Evolutionary conservation across 176 grass and related monocot genomes (phyloP).

Genomic region (Avena eriantha): DNA sequence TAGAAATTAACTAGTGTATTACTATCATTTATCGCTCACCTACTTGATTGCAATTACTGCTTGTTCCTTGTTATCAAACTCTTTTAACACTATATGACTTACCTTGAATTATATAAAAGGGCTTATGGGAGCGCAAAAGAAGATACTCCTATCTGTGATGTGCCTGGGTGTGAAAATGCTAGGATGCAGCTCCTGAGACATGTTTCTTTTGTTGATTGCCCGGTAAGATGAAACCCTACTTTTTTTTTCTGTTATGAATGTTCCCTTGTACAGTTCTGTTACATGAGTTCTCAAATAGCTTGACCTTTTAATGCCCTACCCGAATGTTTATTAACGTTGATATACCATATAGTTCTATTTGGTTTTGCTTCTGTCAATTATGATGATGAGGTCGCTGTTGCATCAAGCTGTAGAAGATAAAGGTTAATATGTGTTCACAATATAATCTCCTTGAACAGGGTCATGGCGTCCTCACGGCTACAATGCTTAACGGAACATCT

Average conservation of each 20-base stretch:
- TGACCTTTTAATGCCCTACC: neutral
- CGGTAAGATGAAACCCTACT: slow-evolving; percentile 51
- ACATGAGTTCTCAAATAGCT: neutral
- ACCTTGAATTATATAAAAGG: slow-evolving; percentile 45
- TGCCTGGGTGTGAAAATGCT: slow-evolving; percentile 82
- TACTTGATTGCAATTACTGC: neutral
- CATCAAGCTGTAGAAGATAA: slow-evolving; percentile 27
- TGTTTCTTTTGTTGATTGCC: slow-evolving; percentile 96
- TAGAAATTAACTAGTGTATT: neutral
- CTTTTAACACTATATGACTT: slow-evolving; percentile 4
- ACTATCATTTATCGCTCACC: neutral
- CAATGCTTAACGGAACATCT: slow-evolving; percentile 95
- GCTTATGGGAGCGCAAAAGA: slow-evolving; percentile 93
- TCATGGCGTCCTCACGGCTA: slow-evolving; percentile 92
- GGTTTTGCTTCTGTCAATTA: neutral
- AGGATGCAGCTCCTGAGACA: slow-evolving; percentile 95
- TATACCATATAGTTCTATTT: neutral
- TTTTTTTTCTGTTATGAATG: neutral
- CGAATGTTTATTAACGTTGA: neutral
- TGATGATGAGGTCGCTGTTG: neutral
- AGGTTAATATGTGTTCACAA: neutral
- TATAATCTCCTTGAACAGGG: slow-evolving; percentile 55
- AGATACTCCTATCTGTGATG: slow-evolving; percentile 80
- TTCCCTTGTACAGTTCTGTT: neutral
- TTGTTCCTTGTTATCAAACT: neutral